Conservation (phyloP, 306 rosid genomes). For the Lathyrus sativus region DNA sequence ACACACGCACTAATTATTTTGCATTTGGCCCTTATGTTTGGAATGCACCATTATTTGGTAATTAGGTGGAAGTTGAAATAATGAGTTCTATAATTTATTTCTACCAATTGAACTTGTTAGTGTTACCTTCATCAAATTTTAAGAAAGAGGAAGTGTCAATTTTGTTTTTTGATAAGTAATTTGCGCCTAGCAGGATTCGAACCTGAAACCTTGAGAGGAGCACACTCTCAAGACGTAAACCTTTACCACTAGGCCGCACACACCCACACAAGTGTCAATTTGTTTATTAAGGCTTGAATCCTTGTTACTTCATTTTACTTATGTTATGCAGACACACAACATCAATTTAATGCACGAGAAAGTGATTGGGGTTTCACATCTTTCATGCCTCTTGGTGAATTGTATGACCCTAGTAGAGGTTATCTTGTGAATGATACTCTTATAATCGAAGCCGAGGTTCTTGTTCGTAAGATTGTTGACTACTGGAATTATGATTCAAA, state of each 20-base stretch:
- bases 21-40: constrained; percentile 1
- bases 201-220: no score
- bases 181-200: no score
- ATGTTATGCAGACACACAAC: constrained; percentile 69
- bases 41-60: constrained; percentile 15
- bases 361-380: constrained; percentile 94
- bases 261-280: neutral
- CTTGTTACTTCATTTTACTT: constrained; percentile 34
- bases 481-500: constrained; percentile 83
- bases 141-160: no score
- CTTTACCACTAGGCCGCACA: no score
- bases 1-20: constrained; percentile 13
- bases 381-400: constrained; percentile 78
- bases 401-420: constrained; percentile 76
- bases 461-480: constrained; percentile 74
- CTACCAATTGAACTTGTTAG: neutral
- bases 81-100: constrained; percentile 18
- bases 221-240: no score
- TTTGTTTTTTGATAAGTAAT: no score
- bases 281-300: constrained; percentile 4
- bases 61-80: constrained; percentile 22
- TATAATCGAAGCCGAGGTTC: constrained; percentile 77
- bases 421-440: constrained; percentile 71
- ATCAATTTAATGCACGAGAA: constrained; percentile 80
- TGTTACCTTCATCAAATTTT: no score